These are phyloP conservation scores for Penicillium parvum DNA, from an alignment of 495 filamentous ascomycete genomes.

Conservation along the genomic window DNA sequence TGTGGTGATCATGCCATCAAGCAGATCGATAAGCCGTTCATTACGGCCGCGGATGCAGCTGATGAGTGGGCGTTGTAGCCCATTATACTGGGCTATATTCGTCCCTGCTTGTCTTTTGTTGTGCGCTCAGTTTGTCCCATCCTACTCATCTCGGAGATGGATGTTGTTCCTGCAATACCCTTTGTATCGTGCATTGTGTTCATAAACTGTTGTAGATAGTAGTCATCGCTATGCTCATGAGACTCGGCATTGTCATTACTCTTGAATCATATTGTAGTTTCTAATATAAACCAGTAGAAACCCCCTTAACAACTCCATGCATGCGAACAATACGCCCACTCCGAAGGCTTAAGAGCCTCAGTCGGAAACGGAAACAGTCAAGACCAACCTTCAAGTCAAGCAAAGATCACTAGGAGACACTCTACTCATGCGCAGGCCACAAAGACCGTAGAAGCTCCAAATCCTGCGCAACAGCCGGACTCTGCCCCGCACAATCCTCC, in stretches of 20 bases:
- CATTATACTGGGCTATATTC: too few relatives aligned
- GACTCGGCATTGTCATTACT: too few relatives aligned
- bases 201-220: constrained; percentile 5
- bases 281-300: too few relatives aligned
- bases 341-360: too few relatives aligned
- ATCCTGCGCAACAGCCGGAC: constrained; percentile 43
- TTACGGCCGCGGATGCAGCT: constrained; percentile 61
- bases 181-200: constrained; percentile 4
- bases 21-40: constrained; percentile 87
- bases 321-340: too few relatives aligned
- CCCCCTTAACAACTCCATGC: too few relatives aligned
- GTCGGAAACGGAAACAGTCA: too few relatives aligned
- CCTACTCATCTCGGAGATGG: neutral
- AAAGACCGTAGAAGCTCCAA: constrained; percentile 37
- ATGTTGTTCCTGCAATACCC: constrained; percentile 16
- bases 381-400: too few relatives aligned
- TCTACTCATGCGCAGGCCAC: constrained; percentile 20
- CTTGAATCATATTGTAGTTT: too few relatives aligned
- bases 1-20: constrained; percentile 94
- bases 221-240: neutral
- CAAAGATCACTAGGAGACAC: neutral
- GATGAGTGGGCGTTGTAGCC: constrained; percentile 79
- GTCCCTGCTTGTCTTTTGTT: neutral
- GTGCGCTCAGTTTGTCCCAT: neutral
- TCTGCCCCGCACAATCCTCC: constrained; percentile 37